Base-by-base conservation (phyloP, 2,329 filamentous ascomycete species). In the Claviceps monticola region DNA sequence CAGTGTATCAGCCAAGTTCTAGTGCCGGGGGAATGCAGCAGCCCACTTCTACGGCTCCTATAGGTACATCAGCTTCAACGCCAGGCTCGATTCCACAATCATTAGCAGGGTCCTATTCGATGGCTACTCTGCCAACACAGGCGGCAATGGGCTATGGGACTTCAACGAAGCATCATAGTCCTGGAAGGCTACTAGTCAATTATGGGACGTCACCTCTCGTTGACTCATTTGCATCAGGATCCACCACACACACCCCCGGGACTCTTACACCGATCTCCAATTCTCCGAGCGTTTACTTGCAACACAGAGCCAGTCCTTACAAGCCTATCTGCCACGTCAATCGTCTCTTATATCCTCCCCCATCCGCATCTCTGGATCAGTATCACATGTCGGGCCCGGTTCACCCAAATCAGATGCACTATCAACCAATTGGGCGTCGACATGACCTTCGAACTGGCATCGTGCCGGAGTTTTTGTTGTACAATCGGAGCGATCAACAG, bases 241-340 rank as follows among this genome's bases (percentile, higher is more conserved):
- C 79, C 2, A 67, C 71, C 11, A 70, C 76, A 11, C 76, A 81
- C 50, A 79, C 82, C 8, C 83, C 84, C 2, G 62, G 68, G 41
- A 59, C 59, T 4, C 76, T 82, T 48, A 79, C 82, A 8, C 82
- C 84, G 5, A 79, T 81, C 45, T 84, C 86, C 36, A 78, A 93
- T 56, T 97, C 93, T 36, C 91, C 91, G 1, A 90, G 86, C 11
- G 80, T 88, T 61, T 94, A 94, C 67, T 74, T 96, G 39, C 85
- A 87, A 61, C 88, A 95, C 64, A 80, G 93, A 52, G 83, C 86
- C 56, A 97, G 91, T 51, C 93, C 93, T 3, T 97, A 97, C 68
- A 86, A 88, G 56, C 91, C 91, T 1, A 84, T 96, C 41, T 85
- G 90, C 50, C 80, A 88, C 55, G 88, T 96, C 54, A 89, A 93